Percentiles rank a stretch among this genome's conserved stretches.
Evolutionary conservation across 129 eudicot species (phyloP).

Genomic region (Artemisia argyi): DNA sequence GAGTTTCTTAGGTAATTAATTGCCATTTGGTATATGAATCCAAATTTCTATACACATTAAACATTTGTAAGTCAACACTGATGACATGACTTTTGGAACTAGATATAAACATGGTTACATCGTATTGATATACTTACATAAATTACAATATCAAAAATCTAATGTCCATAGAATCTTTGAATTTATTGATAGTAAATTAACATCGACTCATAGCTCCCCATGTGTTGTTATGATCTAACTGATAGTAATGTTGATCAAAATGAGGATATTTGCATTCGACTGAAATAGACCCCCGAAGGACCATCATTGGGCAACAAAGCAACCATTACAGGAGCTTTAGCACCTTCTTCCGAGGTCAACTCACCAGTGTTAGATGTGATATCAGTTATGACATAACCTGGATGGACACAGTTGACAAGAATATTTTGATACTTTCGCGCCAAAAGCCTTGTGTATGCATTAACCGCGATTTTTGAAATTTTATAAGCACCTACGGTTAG

Average conservation of each 20-base stretch:
- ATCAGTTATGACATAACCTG: conserved; percentile 54
- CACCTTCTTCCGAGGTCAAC: conserved; percentile 49
- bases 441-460: conserved; percentile 40
- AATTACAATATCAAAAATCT: no score
- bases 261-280: conserved; percentile 23
- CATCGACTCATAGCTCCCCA: not conserved
- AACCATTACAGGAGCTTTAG: conserved; percentile 34
- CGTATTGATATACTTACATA: no score
- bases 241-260: conserved; percentile 9
- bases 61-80: no score
- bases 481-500: conserved; percentile 28
- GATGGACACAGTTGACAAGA: conserved; percentile 32
- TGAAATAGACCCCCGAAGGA: conserved; percentile 49
- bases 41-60: no score
- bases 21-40: no score
- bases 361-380: conserved; percentile 28
- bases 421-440: conserved; percentile 22
- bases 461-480: conserved; percentile 35
- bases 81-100: no score
- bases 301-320: conserved; percentile 43
- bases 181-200: not conserved
- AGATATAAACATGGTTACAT: no score
- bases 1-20: no score
- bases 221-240: no score
- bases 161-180: no score